These are phyloP conservation scores for Barnettozyma sp. DNA, from an alignment of 805 yeast genomes.

Conservation along the genomic window DNA sequence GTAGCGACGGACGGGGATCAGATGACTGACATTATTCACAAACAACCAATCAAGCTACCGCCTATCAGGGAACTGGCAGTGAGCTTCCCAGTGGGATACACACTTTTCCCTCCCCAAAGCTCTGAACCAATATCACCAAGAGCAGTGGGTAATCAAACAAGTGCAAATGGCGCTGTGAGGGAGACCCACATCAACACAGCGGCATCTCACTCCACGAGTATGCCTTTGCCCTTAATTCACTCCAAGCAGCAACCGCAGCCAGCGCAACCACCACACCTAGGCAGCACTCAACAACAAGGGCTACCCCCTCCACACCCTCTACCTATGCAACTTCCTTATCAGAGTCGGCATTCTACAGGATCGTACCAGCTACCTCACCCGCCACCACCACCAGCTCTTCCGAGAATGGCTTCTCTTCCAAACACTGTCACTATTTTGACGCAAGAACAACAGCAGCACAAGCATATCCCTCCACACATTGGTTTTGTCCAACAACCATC, in stretches of 20 bases:
- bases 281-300: too few species aligned
- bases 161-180: neutral
- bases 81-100: constrained; percentile 4
- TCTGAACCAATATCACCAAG: neutral
- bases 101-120: neutral
- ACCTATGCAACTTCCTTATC: neutral
- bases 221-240: too few species aligned
- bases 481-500: neutral
- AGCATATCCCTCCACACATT: neutral
- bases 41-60: constrained; percentile 5
- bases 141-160: neutral
- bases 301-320: neutral
- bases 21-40: constrained; percentile 1
- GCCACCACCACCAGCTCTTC: neutral
- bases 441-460: too few species aligned
- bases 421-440: neutral
- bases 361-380: neutral
- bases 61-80: constrained; percentile 8
- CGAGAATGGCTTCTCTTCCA: neutral
- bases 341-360: neutral
- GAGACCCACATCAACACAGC: too few species aligned
- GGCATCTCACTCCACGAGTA: too few species aligned
- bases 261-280: neutral
- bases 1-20: neutral
- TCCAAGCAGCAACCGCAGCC: constrained; percentile 2